A percentile compares a stretch with the other conserved stretches of the same genome.
These are phyloP conservation scores for Larix kaempferi DNA, from an alignment of 75 land plant species.

Conservation along the genomic window DNA sequence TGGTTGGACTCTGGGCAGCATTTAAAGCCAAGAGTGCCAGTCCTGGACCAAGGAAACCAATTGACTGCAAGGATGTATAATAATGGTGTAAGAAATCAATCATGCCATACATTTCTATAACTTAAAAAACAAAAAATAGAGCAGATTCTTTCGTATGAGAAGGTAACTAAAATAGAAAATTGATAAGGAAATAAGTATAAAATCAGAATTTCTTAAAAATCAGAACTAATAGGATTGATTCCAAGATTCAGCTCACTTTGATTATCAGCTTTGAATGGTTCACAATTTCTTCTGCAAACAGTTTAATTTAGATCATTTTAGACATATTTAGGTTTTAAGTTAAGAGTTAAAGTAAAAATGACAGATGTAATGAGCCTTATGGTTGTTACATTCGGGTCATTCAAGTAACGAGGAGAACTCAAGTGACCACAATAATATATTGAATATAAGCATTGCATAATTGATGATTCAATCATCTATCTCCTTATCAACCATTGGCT, in stretches of 20 bases:
- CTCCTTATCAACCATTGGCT: too few relatives aligned
- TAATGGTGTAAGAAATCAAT: background rate
- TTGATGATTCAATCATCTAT: too few relatives aligned
- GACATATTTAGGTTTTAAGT: background rate
- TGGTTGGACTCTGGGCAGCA: constrained; percentile 51
- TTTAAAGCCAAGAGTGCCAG: constrained; percentile 72
- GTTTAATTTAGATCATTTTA: background rate
- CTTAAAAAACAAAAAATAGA: background rate
- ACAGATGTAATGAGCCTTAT: background rate
- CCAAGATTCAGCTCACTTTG: background rate
- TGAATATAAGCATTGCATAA: too few relatives aligned
- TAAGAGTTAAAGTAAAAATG: background rate
- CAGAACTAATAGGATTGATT: background rate
- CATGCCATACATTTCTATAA: background rate
- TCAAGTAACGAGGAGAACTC: too few relatives aligned
- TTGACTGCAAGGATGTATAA: constrained; percentile 46
- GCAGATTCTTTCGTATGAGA: background rate
- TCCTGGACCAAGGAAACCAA: constrained; percentile 96
- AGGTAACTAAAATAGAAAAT: background rate
- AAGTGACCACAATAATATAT: too few relatives aligned
- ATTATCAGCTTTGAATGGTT: background rate
- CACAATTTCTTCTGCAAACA: background rate
- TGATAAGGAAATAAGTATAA: background rate
- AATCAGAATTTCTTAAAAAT: background rate
- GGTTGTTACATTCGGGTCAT: too few relatives aligned